Conservation (phyloP, 805 yeast species). For the Candida piceae region DNA sequence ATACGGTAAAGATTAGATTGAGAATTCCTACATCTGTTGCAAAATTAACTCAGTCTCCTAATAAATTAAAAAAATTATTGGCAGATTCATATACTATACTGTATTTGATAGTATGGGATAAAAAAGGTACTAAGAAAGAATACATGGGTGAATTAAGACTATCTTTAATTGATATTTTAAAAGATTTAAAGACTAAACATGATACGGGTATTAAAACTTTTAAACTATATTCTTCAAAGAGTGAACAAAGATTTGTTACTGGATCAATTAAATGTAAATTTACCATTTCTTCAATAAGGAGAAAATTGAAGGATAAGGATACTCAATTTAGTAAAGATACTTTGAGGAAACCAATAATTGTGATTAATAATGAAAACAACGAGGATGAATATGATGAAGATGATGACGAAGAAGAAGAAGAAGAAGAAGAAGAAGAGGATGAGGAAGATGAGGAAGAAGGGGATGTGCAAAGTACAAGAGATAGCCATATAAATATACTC, state of each 20-base stretch:
- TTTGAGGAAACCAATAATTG: neutral
- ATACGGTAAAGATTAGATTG: slow-evolving; percentile 11
- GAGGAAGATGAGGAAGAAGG: slow-evolving; percentile 1
- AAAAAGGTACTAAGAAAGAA: slow-evolving; percentile 16
- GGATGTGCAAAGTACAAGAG: slow-evolving; percentile 2
- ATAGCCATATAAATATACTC: slow-evolving; percentile 10
- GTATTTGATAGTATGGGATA: slow-evolving; percentile 15
- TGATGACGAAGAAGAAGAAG: slow-evolving; percentile 16
- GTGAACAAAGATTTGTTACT: slow-evolving; percentile 24
- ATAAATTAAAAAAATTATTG: slow-evolving; percentile 5
- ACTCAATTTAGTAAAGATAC: neutral
- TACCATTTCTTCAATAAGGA: slow-evolving; percentile 6
- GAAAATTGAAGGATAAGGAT: neutral
- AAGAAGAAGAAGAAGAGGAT: slow-evolving; percentile 1
- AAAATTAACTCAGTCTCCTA: slow-evolving; percentile 1
- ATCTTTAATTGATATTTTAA: slow-evolving; percentile 18
- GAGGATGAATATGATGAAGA: slow-evolving; percentile 16
- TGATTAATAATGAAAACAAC: neutral
- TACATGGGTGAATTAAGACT: slow-evolving; percentile 28
- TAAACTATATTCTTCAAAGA: slow-evolving; percentile 19
- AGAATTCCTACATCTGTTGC: slow-evolving; percentile 12
- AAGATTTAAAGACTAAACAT: slow-evolving; percentile 6
- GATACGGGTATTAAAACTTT: slow-evolving; percentile 19
- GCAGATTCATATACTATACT: slow-evolving; percentile 14
- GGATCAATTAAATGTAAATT: slow-evolving; percentile 24